Conservation (phyloP, 208 protist genomes). For the Acanthamoeba healyi region DNA sequence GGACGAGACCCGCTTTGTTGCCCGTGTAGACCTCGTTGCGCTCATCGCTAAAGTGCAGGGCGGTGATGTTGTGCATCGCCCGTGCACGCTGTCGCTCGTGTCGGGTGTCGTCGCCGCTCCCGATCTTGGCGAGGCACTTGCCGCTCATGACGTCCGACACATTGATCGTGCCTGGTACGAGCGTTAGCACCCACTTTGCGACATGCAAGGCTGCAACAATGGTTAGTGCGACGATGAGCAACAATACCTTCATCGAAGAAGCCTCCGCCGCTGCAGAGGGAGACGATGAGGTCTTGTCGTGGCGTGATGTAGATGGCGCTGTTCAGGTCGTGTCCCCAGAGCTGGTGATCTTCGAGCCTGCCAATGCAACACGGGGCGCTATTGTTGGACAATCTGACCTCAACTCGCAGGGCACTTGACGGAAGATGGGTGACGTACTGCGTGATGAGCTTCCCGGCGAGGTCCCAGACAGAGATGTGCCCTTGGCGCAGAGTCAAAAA, state of each 20-base stretch:
- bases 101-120: not conserved
- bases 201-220: no score
- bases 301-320: not conserved
- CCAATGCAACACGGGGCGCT: no score
- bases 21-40: slow-evolving; percentile 80
- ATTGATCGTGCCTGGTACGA: slow-evolving; percentile 13
- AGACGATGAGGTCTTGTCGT: slow-evolving; percentile 17
- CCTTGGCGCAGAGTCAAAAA: not conserved
- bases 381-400: not conserved
- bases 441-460: not conserved
- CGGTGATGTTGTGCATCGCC: slow-evolving; percentile 70
- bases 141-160: slow-evolving; percentile 61
- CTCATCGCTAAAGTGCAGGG: slow-evolving; percentile 82
- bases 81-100: not conserved
- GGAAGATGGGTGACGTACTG: not conserved
- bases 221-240: not conserved
- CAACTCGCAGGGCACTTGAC: no score
- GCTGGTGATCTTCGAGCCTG: slow-evolving; percentile 48
- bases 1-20: slow-evolving; percentile 69
- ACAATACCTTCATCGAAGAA: slow-evolving; percentile 33
- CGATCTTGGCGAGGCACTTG: slow-evolving; percentile 6
- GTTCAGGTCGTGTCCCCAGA: not conserved
- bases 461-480: not conserved
- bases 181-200: not conserved
- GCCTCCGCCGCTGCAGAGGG: not conserved